Percentiles rank a stretch among this genome's conserved stretches.
Conservation (phyloP, 108 stramenopile species). For the Asterionellopsis glacialis region DNA sequence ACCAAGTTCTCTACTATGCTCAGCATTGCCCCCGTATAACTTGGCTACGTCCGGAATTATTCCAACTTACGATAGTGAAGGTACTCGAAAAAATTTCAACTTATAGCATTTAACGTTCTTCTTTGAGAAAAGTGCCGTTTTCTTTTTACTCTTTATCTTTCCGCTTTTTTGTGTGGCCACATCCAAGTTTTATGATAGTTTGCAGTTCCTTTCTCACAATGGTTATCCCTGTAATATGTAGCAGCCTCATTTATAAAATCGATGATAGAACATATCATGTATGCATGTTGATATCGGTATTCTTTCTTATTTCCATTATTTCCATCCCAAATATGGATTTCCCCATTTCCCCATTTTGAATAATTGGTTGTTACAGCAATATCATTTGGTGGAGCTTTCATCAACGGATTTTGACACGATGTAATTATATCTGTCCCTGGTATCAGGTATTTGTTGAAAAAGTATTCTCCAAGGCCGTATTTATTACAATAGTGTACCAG, state of each 20-base stretch:
- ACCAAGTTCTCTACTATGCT: no score
- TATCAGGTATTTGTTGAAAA: constrained; percentile 75
- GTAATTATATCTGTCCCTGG: constrained; percentile 49
- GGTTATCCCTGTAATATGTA: background rate
- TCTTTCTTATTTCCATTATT: background rate
- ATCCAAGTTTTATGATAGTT: background rate
- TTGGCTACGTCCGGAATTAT: no score
- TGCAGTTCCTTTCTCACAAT: background rate
- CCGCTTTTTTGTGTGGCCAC: no score
- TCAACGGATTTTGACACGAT: constrained; percentile 65
- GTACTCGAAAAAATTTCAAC: no score
- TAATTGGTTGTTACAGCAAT: constrained; percentile 5
- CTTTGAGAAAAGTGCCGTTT: no score
- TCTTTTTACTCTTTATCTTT: no score
- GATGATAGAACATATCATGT: background rate
- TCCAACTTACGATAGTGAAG: no score
- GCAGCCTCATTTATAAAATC: background rate
- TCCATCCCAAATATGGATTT: no score
- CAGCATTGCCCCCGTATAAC: no score
- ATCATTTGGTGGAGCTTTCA: constrained; percentile 52
- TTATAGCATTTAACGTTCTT: no score
- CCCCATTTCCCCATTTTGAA: background rate
- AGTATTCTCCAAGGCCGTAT: constrained; percentile 57
- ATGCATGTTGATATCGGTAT: background rate
- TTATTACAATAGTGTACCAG: constrained; percentile 81